Evolutionary conservation across 1,284 basidiomycete genomes (phyloP).

Genomic region (Mixia osmundae): DNA sequence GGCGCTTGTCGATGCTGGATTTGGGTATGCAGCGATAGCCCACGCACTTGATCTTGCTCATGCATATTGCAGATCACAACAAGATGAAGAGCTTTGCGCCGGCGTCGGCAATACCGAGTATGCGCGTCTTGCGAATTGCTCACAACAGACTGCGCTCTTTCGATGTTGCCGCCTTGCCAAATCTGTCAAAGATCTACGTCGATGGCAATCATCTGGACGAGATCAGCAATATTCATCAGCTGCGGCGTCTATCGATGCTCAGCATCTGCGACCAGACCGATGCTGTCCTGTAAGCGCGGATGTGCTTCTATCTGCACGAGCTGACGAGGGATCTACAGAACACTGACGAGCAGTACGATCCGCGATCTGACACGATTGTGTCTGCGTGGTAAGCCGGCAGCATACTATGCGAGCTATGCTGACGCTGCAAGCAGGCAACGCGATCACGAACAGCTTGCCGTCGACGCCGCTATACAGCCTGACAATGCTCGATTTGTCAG

Average conservation of each 20-base stretch:
- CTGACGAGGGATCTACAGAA: too few species aligned
- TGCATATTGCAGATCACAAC: conserved; percentile 40
- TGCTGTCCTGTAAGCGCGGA: too few species aligned
- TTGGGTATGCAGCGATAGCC: conserved; percentile 35
- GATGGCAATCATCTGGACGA: too few species aligned
- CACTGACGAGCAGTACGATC: too few species aligned
- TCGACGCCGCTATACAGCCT: conserved; percentile 55
- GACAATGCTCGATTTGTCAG: conserved; percentile 76
- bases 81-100: conserved; percentile 24
- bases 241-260: too few species aligned
- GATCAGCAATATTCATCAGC: too few species aligned
- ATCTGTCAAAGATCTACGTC: too few species aligned
- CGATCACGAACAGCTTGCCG: conserved; percentile 25
- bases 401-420: background rate
- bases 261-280: too few species aligned
- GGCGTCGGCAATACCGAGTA: conserved; percentile 29
- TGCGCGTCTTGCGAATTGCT: conserved; percentile 67
- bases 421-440: conserved; percentile 20
- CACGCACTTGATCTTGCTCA: background rate
- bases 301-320: too few species aligned
- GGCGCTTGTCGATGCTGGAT: conserved; percentile 44
- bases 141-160: conserved; percentile 50
- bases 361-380: too few species aligned
- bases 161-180: conserved; percentile 42
- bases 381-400: conserved; percentile 38